Evolutionary conservation across 1,139 yeast species (phyloP), one percentile per base, ranked within the genome.

Genomic region (Geotrichum histeridarum): DNA sequence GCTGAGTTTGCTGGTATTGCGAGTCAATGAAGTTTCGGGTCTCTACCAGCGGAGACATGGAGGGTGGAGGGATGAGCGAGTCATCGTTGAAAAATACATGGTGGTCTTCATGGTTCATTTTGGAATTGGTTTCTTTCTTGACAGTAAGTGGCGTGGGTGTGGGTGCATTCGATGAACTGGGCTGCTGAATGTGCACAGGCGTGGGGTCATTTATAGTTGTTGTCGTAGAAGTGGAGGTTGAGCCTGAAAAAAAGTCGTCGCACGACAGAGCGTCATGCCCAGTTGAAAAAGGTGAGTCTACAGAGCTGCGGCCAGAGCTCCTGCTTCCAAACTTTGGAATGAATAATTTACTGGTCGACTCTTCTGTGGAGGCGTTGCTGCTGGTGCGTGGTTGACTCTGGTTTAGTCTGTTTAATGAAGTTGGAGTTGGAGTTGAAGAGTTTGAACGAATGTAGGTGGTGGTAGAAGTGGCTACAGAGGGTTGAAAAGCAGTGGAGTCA

Each of bases 31-130:
- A 43, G 37, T 43, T 43, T 15, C 27, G 30, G 12, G 47, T 43
- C 18, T 43, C 47, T 8, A 37, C 32, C 12, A 50, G 49, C 36
- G 53, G 48, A n/a, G 53, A 35, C 43, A 50, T 36, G 22, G 49
- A 43, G 14, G 48, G 35, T n/a, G 55, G 55, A 9, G 55, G 55
- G 15, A 48, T 47, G 33, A 52, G 45, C 12, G 51, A 35, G 44
- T 52, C 51, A 36, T 52, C 55, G 38, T 47, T 47, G 11, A 32
- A 30, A 31, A 45, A 52, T n/a, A 52, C 50, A 2, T 15, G 39
- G 15, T 32, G 42, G 4, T 52, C 55, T 6, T 45, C 50, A 9
- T 17, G 37, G 11, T 49, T 42, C 37, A 37, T 44, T 17, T 36
- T 47, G 35, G 47, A 27, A 27, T 18, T 41, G 37, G 7, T 27